These are phyloP conservation scores for Evernia prunastri DNA, from an alignment of 495 filamentous ascomycete species.

Conservation along the genomic window DNA sequence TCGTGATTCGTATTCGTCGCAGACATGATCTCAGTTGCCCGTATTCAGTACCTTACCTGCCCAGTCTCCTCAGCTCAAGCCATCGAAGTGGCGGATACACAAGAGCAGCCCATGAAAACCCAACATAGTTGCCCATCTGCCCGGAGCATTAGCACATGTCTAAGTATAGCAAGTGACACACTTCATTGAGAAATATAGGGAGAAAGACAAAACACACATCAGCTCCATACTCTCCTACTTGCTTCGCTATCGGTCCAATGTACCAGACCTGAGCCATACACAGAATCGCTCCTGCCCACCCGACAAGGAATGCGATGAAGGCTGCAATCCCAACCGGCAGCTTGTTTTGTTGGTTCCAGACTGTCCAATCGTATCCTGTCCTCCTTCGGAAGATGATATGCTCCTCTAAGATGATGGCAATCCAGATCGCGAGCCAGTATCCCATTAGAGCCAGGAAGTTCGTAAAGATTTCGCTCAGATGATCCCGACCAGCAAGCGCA, in stretches of 20 bases:
- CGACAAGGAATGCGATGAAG: constrained; percentile 55
- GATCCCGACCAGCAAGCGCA: constrained; percentile 55
- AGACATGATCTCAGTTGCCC: background rate
- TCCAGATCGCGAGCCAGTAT: constrained; percentile 65
- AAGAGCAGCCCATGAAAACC: constrained; percentile 39
- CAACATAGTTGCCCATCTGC: constrained; percentile 44
- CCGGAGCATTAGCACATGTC: background rate
- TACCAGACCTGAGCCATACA: constrained; percentile 70
- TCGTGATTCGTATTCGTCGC: background rate
- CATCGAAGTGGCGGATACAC: constrained; percentile 43
- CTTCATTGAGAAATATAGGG: too few relatives aligned
- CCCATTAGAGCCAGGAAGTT: constrained; percentile 72
- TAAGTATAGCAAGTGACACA: background rate
- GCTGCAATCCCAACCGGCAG: constrained; percentile 60
- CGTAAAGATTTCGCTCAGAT: constrained; percentile 58
- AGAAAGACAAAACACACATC: constrained; percentile 37
- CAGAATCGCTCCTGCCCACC: constrained; percentile 62
- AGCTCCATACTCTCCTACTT: constrained; percentile 51
- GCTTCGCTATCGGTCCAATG: constrained; percentile 53
- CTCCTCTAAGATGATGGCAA: constrained; percentile 58
- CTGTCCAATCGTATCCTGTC: constrained; percentile 51
- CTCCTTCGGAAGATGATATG: constrained; percentile 53
- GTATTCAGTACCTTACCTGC: constrained; percentile 20
- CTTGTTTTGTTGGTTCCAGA: constrained; percentile 52
- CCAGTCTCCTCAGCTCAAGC: constrained; percentile 40